Evolutionary conservation across 441 rosid genomes (phyloP).

Genomic region (Erodium moschatum): DNA sequence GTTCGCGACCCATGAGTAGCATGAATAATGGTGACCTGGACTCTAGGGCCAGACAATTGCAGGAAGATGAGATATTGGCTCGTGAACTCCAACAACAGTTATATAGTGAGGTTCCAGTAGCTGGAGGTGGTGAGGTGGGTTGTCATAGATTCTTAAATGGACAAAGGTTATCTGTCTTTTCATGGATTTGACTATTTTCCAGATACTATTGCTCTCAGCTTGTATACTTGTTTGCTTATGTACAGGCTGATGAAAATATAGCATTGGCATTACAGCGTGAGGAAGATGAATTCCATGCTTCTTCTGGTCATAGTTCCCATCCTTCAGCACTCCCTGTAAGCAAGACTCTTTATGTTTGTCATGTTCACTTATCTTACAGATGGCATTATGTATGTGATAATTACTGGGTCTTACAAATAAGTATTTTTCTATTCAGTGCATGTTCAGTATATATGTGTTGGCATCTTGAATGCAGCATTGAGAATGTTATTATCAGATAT

Average conservation of each 20-base stretch:
- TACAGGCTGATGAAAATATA: slow-evolving; percentile 52
- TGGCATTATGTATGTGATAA: not conserved
- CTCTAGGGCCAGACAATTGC: slow-evolving; percentile 59
- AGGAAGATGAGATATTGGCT: slow-evolving; percentile 83
- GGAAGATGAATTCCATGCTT: slow-evolving; percentile 32
- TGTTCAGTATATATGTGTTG: not conserved
- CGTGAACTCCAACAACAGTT: slow-evolving; percentile 83
- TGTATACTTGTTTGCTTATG: slow-evolving; percentile 19
- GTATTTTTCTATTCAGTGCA: not conserved
- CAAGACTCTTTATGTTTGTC: slow-evolving; percentile 5
- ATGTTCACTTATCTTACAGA: not conserved
- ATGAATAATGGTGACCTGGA: slow-evolving; percentile 34
- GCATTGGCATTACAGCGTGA: slow-evolving; percentile 55
- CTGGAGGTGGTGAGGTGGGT: slow-evolving; percentile 41
- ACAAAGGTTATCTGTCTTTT: not conserved
- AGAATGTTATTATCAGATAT: not conserved
- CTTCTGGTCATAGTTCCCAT: slow-evolving; percentile 29
- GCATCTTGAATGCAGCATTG: not conserved
- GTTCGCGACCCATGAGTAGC: slow-evolving; percentile 23
- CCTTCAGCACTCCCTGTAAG: slow-evolving; percentile 34
- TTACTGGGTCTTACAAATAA: slow-evolving; percentile 6
- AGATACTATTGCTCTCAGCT: slow-evolving; percentile 15
- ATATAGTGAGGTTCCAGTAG: slow-evolving; percentile 39
- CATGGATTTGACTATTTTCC: slow-evolving; percentile 4
- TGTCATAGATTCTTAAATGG: slow-evolving; percentile 16